These are phyloP conservation scores for Malus hybrid DNA, from an alignment of 331 rosid species.

Conservation along the genomic window DNA sequence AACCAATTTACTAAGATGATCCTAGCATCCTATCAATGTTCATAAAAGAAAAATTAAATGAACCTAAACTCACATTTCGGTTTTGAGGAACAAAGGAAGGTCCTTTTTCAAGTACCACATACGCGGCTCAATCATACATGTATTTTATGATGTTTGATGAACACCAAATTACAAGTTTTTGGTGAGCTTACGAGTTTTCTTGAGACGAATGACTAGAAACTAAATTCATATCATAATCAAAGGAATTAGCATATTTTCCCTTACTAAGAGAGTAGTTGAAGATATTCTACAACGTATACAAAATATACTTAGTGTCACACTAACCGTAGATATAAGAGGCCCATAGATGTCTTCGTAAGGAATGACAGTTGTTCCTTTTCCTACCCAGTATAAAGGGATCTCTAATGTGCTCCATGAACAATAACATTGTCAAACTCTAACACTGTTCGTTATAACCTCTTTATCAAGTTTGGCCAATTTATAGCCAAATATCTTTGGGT, in stretches of 20 bases:
- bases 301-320: constrained; percentile 60
- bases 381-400: constrained; percentile 71
- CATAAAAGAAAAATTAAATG: constrained; percentile 2
- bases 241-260: neutral
- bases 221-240: constrained; percentile 41
- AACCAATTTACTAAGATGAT: no score
- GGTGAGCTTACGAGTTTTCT: constrained; percentile 24
- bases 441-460: no score
- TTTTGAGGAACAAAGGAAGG: constrained; percentile 45
- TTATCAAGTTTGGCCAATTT: constrained; percentile 5
- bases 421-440: constrained; percentile 18
- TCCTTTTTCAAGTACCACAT: constrained; percentile 64
- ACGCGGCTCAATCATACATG: constrained; percentile 7
- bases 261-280: no score
- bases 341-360: constrained; percentile 67
- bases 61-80: constrained; percentile 38
- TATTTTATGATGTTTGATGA: neutral
- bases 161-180: neutral
- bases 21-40: no score
- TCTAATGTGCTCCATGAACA: constrained; percentile 41
- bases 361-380: constrained; percentile 69
- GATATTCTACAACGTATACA: neutral
- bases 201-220: constrained; percentile 45
- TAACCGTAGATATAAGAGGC: constrained; percentile 75
- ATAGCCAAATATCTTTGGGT: neutral